phyloP scores from a whole-genome alignment of 108 stramenopile genomes.

The Cyclotella distinguenda region DNA sequence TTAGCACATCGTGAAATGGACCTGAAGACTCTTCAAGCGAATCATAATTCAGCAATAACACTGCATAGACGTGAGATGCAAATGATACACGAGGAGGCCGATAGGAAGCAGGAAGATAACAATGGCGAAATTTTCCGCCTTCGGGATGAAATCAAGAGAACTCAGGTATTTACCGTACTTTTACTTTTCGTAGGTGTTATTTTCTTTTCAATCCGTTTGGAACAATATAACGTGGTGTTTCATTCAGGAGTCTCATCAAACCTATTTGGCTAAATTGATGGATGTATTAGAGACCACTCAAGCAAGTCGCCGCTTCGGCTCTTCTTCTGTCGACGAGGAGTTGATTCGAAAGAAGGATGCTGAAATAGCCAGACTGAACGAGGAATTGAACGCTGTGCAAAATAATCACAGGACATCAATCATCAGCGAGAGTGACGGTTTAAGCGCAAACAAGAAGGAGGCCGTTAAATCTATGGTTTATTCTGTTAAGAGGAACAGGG shows the following conservation, averaged over 20 bases:
- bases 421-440: not conserved
- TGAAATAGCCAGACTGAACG: slow-evolving; percentile 26
- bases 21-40: slow-evolving; percentile 27
- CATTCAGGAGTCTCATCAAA: slow-evolving; percentile 48
- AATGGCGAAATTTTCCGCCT: slow-evolving; percentile 43
- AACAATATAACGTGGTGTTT: not conserved
- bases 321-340: slow-evolving; percentile 2
- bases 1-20: slow-evolving; percentile 32
- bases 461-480: slow-evolving; percentile 36
- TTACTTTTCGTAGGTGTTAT: too few relatives aligned
- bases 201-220: too few relatives aligned
- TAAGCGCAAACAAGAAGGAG: slow-evolving; percentile 14
- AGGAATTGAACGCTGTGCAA: slow-evolving; percentile 24
- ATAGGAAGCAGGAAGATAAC: slow-evolving; percentile 48
- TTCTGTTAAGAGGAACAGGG: slow-evolving; percentile 45
- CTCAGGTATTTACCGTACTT: slow-evolving; percentile 31
- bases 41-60: not conserved
- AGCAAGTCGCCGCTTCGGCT: slow-evolving; percentile 7
- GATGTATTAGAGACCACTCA: slow-evolving; percentile 65
- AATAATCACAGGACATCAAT: not conserved
- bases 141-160: slow-evolving; percentile 57
- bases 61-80: slow-evolving; percentile 26
- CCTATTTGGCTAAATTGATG: slow-evolving; percentile 63
- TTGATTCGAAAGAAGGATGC: slow-evolving; percentile 37
- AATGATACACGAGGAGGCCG: slow-evolving; percentile 29